phyloP scores from a whole-genome alignment of 202 grass and related monocot genomes.

The Setaria italica region DNA sequence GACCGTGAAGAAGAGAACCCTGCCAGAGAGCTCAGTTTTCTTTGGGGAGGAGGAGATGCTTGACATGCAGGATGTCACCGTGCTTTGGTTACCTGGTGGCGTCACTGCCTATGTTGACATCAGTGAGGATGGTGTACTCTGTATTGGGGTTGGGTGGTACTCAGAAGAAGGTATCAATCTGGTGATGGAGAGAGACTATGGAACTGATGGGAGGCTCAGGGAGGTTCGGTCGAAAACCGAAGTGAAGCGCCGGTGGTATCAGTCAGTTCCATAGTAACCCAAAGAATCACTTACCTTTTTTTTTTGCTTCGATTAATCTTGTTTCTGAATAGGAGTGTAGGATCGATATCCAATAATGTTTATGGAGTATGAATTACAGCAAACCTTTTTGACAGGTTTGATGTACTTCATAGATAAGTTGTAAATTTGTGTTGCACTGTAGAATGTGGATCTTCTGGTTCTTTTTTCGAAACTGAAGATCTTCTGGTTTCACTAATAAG shows the following conservation, averaged over 20 bases:
- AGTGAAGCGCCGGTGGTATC: conserved; percentile 79
- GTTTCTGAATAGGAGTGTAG: conserved; percentile 42
- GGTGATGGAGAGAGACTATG: conserved; percentile 97
- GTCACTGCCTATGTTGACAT: conserved; percentile 87
- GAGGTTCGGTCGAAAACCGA: conserved; percentile 90
- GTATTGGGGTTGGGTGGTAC: conserved; percentile 89
- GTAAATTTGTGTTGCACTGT: conserved; percentile 16
- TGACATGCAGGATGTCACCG: conserved; percentile 75
- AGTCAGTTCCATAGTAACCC: conserved; percentile 46
- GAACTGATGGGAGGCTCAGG: conserved; percentile 77
- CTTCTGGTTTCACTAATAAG: conserved; percentile 21
- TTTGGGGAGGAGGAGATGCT: conserved; percentile 80
- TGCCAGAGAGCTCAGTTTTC: conserved; percentile 76
- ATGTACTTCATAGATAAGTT: conserved; percentile 40
- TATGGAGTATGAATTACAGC: conserved; percentile 30
- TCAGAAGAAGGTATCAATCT: conserved; percentile 96
- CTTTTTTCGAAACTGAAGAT: background rate
- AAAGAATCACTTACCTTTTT: background rate
- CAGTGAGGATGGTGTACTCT: conserved; percentile 73
- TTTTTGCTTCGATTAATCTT: conserved; percentile 35
- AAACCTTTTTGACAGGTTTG: conserved; percentile 38
- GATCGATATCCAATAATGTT: conserved; percentile 32
- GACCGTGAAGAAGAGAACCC: conserved; percentile 75
- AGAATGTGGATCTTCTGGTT: conserved; percentile 39
- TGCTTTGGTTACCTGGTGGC: conserved; percentile 93